A percentile compares a stretch with the other conserved stretches of the same genome.
These are phyloP conservation scores for Pseudoturritis turrita DNA, from an alignment of 345 rosid species.

Conservation along the genomic window DNA sequence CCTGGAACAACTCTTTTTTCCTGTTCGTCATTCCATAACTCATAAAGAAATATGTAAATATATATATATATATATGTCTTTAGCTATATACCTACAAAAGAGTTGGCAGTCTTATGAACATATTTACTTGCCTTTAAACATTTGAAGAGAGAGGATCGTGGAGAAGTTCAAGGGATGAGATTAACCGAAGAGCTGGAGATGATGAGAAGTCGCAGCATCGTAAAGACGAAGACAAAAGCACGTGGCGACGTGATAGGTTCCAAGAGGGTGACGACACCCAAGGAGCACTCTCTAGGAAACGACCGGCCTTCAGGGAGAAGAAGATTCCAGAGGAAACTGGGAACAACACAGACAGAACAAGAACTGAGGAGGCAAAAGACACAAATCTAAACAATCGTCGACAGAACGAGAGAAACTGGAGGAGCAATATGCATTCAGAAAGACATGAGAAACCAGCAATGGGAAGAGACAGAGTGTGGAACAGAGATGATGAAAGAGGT, in stretches of 20 bases:
- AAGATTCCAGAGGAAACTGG: slow-evolving; percentile 43
- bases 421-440: slow-evolving; percentile 31
- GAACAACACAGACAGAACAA: slow-evolving; percentile 29
- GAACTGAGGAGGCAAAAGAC: slow-evolving; percentile 37
- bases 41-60: not conserved
- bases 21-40: not conserved
- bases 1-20: not conserved
- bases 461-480: slow-evolving; percentile 38
- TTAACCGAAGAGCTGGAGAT: slow-evolving; percentile 36
- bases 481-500: slow-evolving; percentile 54
- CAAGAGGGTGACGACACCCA: slow-evolving; percentile 50
- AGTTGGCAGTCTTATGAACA: not conserved
- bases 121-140: slow-evolving; percentile 4
- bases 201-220: slow-evolving; percentile 43
- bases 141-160: slow-evolving; percentile 55
- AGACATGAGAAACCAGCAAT: slow-evolving; percentile 40
- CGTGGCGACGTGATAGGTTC: slow-evolving; percentile 69
- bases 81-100: not conserved
- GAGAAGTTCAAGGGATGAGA: slow-evolving; percentile 56
- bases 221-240: slow-evolving; percentile 39
- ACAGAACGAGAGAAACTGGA: slow-evolving; percentile 49
- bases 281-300: slow-evolving; percentile 46
- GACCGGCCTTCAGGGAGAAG: slow-evolving; percentile 90
- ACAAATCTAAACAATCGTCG: slow-evolving; percentile 29
- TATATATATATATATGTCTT: not conserved